A percentile compares a stretch with the other conserved stretches of the same genome.
phyloP scores from a whole-genome alignment of 768 basidiomycete genomes.

The Leucosporidium yakuticum region DNA sequence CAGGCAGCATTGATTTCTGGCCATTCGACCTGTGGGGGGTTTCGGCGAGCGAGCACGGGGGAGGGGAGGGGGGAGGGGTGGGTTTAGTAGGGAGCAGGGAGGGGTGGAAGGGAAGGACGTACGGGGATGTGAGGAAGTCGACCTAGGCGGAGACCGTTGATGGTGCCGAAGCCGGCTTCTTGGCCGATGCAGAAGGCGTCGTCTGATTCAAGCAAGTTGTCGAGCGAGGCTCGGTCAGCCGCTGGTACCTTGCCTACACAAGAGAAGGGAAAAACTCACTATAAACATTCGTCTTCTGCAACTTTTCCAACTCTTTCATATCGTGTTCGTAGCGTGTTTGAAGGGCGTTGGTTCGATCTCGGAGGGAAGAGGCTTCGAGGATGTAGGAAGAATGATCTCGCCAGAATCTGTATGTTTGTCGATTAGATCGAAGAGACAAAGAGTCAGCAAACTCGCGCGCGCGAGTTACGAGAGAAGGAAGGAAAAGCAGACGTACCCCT shows the following conservation, averaged over 20 bases:
- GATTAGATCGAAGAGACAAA: constrained; percentile 6
- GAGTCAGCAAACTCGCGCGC: background rate
- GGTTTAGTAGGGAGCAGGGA: background rate
- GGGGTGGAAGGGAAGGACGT: background rate
- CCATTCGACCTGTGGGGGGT: constrained; percentile 73
- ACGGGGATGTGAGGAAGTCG: constrained; percentile 50
- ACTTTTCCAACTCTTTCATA: constrained; percentile 48
- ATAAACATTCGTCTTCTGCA: constrained; percentile 88
- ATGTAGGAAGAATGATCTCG: constrained; percentile 67
- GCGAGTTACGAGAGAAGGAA: background rate
- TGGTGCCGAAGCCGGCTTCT: constrained; percentile 93
- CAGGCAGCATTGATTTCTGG: constrained; percentile 98
- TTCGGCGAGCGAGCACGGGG: background rate
- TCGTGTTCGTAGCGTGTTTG: constrained; percentile 73
- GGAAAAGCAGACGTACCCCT: constrained; percentile 54
- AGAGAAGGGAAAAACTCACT: constrained; percentile 40
- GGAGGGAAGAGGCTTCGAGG: constrained; percentile 59
- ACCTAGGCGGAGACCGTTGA: constrained; percentile 88
- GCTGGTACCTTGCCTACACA: background rate
- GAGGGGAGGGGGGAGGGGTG: background rate
- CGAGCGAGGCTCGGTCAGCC: background rate
- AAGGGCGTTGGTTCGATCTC: constrained; percentile 62
- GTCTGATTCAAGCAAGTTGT: constrained; percentile 39
- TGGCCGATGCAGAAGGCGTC: constrained; percentile 94
- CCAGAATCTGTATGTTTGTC: constrained; percentile 82